Percentiles rank a stretch among this genome's conserved stretches.
Evolutionary conservation across 306 rosid genomes (phyloP).

Genomic region (Prunus campanulata): DNA sequence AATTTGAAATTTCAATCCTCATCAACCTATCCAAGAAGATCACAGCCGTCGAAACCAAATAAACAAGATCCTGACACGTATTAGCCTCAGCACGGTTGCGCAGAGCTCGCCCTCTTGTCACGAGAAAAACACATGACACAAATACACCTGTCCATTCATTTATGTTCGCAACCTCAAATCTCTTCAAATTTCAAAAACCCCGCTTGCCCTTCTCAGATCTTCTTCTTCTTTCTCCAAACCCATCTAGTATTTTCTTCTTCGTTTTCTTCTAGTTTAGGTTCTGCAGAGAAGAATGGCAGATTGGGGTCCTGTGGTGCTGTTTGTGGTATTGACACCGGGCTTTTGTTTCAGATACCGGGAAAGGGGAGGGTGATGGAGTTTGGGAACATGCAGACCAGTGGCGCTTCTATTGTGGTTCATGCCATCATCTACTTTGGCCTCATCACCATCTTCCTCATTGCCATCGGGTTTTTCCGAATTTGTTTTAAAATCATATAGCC

Average conservation of each 20-base stretch:
- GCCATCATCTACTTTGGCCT: constrained; percentile 78
- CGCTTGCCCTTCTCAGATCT: constrained; percentile 9
- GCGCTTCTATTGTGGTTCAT: constrained; percentile 67
- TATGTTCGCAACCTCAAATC: neutral
- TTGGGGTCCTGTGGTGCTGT: constrained; percentile 84
- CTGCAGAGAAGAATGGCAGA: constrained; percentile 52
- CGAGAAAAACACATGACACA: neutral
- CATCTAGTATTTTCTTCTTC: neutral
- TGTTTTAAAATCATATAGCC: too few relatives aligned
- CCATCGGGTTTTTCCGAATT: constrained; percentile 7
- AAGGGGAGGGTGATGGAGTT: constrained; percentile 54
- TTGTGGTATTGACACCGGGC: constrained; percentile 63
- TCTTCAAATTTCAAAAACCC: neutral
- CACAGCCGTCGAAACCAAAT: constrained; percentile 29
- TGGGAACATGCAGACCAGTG: constrained; percentile 80
- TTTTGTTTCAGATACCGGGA: constrained; percentile 69
- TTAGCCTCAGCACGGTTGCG: neutral
- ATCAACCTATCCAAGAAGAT: neutral
- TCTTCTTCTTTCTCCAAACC: neutral
- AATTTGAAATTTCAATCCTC: neutral
- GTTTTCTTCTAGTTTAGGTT: neutral
- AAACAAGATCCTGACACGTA: constrained; percentile 3
- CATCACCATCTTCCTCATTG: constrained; percentile 72
- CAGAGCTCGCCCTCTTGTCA: neutral
- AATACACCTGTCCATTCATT: neutral